Percentiles rank a stretch among this genome's conserved stretches.
phyloP scores from a whole-genome alignment of 83 land plant species.

The Picea engelmannii region DNA sequence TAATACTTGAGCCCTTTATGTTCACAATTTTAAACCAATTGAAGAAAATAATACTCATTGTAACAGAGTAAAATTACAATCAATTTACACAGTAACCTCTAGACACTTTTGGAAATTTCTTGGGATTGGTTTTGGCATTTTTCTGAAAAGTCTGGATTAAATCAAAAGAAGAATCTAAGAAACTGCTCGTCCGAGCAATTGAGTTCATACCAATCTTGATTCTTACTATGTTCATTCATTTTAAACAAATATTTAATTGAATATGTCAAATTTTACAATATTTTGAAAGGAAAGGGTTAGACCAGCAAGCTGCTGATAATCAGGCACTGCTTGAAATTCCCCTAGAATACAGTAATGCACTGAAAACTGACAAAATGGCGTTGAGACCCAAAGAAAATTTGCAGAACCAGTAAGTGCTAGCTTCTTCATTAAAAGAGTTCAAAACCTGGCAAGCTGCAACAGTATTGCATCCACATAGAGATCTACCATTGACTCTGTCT shows the following conservation, averaged over 20 bases:
- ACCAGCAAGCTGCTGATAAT: too few species aligned
- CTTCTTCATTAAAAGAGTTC: not conserved
- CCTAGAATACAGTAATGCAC: not conserved
- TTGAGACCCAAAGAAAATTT: not conserved
- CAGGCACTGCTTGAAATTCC: not conserved
- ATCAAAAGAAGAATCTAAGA: too few species aligned
- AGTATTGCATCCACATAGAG: slow-evolving; percentile 60
- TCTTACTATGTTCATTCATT: too few species aligned
- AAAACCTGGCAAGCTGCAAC: slow-evolving; percentile 68
- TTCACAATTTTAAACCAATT: not conserved
- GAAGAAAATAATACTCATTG: not conserved
- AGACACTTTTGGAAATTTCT: not conserved
- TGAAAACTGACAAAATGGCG: too few species aligned
- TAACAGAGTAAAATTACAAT: not conserved
- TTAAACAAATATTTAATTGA: too few species aligned
- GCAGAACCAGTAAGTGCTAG: not conserved
- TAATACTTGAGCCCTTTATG: not conserved
- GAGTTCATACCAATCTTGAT: too few species aligned
- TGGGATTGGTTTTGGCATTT: not conserved
- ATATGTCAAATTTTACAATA: too few species aligned
- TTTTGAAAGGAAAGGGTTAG: not conserved
- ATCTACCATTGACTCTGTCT: slow-evolving; percentile 70
- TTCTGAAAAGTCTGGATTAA: not conserved
- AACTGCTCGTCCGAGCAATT: too few species aligned
- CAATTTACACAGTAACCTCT: not conserved